phyloP scores from a whole-genome alignment of 805 yeast species.

The Sugiyamaella americana region DNA sequence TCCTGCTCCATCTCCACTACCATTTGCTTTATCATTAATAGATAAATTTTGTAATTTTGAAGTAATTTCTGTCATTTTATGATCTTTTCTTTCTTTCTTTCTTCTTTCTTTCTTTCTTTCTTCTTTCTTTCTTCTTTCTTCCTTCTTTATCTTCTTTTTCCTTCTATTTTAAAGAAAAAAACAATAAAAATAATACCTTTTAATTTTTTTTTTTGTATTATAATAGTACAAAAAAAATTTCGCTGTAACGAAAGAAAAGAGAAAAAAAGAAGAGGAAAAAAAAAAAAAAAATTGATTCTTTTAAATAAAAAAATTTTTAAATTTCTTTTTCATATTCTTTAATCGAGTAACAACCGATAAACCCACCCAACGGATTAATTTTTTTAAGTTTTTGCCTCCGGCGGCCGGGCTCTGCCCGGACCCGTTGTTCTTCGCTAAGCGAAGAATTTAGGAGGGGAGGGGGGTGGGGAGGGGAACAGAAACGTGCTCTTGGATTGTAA shows the following conservation, averaged over 20 bases:
- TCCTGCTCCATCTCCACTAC: background rate
- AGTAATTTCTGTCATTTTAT: constrained; percentile 53
- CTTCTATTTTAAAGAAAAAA: constrained; percentile 2
- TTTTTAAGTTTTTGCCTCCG: too few relatives aligned
- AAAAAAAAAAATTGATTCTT: background rate
- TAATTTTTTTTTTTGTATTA: constrained; percentile 4
- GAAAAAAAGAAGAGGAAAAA: background rate
- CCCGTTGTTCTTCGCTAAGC: too few relatives aligned
- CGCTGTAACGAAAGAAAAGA: constrained; percentile 5
- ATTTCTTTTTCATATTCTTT: too few relatives aligned
- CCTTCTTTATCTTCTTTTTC: constrained; percentile 1
- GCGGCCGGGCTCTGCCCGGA: too few relatives aligned
- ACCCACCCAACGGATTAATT: too few relatives aligned
- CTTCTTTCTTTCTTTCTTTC: background rate
- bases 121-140: constrained; percentile 1
- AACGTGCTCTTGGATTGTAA: too few relatives aligned
- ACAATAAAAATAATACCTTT: background rate
- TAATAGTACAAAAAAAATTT: constrained; percentile 10
- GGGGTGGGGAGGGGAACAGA: too few relatives aligned
- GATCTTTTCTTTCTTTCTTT: constrained; percentile 6
- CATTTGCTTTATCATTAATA: constrained; percentile 30
- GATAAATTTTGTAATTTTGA: constrained; percentile 52
- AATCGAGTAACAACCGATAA: too few relatives aligned
- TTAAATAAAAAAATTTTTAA: too few relatives aligned
- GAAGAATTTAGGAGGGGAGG: too few relatives aligned